Evolutionary conservation across 1,284 basidiomycete genomes (phyloP), one percentile per base, ranked within the genome.

Genomic region (Trichosporon inkin): DNA sequence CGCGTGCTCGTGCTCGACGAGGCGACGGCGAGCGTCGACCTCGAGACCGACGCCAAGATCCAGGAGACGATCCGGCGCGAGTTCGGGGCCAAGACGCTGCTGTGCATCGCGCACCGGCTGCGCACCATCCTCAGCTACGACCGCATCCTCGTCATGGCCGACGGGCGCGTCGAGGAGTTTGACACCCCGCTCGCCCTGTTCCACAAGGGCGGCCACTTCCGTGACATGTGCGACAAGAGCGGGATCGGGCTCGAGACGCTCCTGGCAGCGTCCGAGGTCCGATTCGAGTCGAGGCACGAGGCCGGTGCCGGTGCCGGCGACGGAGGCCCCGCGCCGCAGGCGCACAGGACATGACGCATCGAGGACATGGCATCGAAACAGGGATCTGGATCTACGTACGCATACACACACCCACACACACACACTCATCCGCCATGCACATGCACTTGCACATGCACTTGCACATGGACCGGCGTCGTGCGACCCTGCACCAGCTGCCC

Each of bases 81-180:
- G 68, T 88, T 90, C 66, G 78, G 82, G 2, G 60, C 64, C 37
- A 66, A 68, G 39, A 77, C 75, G 62, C 76, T 89, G 28, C 76
- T 90, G 11, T 88, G 86, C 67, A 88, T 90, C 57, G 88, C 88
- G 0, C 87, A 88, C 74, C 81, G 89, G 19, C 62, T 90, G 35
- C 86, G 88, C 63, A 91, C 89, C 1, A 88, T 93, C 56, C 70
- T 75, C n/a, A 73, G 69, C 28, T 79, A 75, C 62, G 76, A 79
- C 63, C 65, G 71, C 6, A 71, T 79, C 17, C 63, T 79, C 17
- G 74, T 78, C 7, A 66, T 79, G 62, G 72, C 78, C 54, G 63
- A 62, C 1, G 78, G 78, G 2, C 47, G 58, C n/a, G 64, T 77
- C 8, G 67, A 58, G 2, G 73, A 74, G 52, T 78, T 75, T 59